Evolutionary conservation across 352 stramenopile genomes (phyloP), one percentile per base, ranked within the genome.

Genomic region (Achlya hypogyna): DNA sequence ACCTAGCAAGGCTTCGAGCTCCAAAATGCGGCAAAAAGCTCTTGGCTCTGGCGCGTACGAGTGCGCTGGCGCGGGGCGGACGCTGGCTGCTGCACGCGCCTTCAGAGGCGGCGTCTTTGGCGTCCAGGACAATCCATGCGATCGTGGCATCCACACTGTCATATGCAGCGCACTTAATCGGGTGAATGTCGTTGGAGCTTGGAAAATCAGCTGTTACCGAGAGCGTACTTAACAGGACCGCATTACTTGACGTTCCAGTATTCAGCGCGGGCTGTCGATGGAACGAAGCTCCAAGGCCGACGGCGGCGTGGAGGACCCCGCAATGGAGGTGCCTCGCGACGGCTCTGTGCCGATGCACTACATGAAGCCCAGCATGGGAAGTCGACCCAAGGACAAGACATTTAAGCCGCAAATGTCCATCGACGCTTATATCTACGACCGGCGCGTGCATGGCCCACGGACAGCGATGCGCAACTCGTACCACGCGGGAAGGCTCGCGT

Each of bases 391-490:
- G 38, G 38, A 45, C 12, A 45, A 45, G 38, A 10, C 38, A 18
- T 18, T 18, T 18, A 45, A 45, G 38, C 38, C 14, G 38, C 38
- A 45, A 9, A 45, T 45, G 38, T 45, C 38, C 12, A 45, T 45
- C 6, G 38, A 45, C 38, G 38, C 38, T 10, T 45, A 45, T 18
- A 45, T 45, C 38, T 38, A 56, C 8, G 49, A 56, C 31, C 49
- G 49, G 31, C 49, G 49, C 25, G 49, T 56, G 49, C 49, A 56
- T 10, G 49, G 49, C 12, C 49, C 49, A 12, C 49, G 49, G 31
- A 56, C 49, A 10, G 49, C 49, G 31, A 66, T 66, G 59, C 14
- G 16, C 16, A 66, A 66, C 34, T 66, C 59, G 35, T 66, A 66
- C 47, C 38, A 66, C 47, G 59, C 59, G 8, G 59, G 59, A 10